Base-by-base conservation (phyloP, 768 basidiomycete species). In the Phaeotremella skinneri region DNA sequence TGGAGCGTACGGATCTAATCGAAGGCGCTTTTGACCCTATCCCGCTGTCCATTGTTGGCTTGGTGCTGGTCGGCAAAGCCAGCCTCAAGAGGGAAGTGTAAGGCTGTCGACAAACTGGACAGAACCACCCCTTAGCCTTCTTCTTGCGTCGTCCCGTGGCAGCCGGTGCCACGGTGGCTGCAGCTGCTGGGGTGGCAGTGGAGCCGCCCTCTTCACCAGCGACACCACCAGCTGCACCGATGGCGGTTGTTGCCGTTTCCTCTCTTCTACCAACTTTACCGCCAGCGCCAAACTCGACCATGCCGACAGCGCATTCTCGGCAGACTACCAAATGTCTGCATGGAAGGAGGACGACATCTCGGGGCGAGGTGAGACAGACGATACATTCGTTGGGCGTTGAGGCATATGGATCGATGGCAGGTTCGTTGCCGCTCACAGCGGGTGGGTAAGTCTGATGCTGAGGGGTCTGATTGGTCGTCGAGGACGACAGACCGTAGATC, bases 121-220 rank as follows among this genome's bases (percentile, higher is more conserved):
- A 97, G 82, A 88, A 90, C 92, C 92, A 97, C 4, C 92, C 92
- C 78, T 97, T 97, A 0, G 90, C 88, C 79, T 90, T 93, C 66
- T 91, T 82, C 81, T 91, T 93, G 73, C 91, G 81, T 3, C 82
- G 76, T 56, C 81, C 80, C 16, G 77, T 29, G 5, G 70, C 66
- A n/a, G 65, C 75, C 32, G 73, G 76, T 1, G 66, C 67, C 20
- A 62, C 79, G 13, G 70, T 70, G 2, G 75, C 65, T n/a, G 74
- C 64, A 13, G 71, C 59, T 14, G 55, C 58, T 47, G 47, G 64
- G 31, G 54, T 61, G 31, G 47, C 62, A 43, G 72, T 55, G 26
- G 74, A n/a, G n/a, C n/a, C n/a, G n/a, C n/a, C n/a, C n/a, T n/a
- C 70, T 4, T 72, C 68, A 2, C 75, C 68, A 1, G 77, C 79